Evolutionary conservation across 2,329 filamentous ascomycete genomes (phyloP).

Genomic region (Lithohypha guttulata): DNA sequence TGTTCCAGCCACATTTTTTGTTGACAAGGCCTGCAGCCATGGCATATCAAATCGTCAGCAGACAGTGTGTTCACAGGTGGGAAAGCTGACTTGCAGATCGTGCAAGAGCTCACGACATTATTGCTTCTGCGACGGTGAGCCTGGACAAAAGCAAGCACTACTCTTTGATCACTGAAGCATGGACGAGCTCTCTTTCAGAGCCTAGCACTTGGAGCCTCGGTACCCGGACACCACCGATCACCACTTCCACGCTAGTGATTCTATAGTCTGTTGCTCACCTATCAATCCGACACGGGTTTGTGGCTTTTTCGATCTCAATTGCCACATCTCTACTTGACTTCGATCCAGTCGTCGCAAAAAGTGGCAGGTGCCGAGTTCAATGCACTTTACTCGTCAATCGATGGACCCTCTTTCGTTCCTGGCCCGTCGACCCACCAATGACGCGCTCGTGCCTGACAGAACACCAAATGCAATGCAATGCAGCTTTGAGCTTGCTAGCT

Average conservation of each 20-base stretch:
- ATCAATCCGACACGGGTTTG: conserved; percentile 1
- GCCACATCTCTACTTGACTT: conserved; percentile 1
- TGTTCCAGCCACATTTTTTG: too few species aligned
- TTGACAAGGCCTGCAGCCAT: too few species aligned
- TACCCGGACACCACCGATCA: conserved; percentile 1
- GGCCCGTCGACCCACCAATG: not conserved
- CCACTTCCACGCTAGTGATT: not conserved
- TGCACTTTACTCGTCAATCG: not conserved
- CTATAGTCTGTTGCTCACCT: not conserved
- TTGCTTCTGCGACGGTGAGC: too few species aligned
- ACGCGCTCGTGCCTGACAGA: conserved; percentile 1
- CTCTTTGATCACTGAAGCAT: not conserved
- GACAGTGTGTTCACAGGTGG: too few species aligned
- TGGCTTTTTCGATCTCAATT: not conserved
- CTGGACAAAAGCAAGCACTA: too few species aligned
- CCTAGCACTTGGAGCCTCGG: not conserved
- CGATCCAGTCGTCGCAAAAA: conserved; percentile 1
- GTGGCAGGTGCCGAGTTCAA: not conserved
- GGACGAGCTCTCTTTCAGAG: not conserved
- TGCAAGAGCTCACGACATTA: too few species aligned
- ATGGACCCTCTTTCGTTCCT: too few species aligned
- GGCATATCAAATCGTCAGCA: too few species aligned
- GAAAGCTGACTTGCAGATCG: too few species aligned
- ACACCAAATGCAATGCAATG: too few species aligned
- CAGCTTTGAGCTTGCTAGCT: too few species aligned